Conservation (phyloP, 352 stramenopile genomes). For the Pythium brachiatum region DNA sequence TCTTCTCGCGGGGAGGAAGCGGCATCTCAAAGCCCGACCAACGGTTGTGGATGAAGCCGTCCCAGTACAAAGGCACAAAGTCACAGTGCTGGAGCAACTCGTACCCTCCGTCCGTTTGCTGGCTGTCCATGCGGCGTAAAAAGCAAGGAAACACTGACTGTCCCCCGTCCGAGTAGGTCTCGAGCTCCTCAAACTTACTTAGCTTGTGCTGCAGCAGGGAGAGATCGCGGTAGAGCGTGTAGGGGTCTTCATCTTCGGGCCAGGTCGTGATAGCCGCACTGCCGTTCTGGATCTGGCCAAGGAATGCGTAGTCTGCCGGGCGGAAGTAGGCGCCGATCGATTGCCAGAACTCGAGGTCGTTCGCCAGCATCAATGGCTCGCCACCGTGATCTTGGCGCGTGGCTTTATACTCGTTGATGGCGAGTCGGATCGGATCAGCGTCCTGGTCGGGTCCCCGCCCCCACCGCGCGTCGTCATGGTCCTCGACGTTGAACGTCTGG, state of each 20-base stretch:
- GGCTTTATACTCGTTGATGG: not conserved
- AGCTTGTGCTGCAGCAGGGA: not conserved
- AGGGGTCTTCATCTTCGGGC: constrained; percentile 2
- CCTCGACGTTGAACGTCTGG: too few relatives aligned
- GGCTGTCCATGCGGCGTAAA: not conserved
- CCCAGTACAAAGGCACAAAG: constrained; percentile 7
- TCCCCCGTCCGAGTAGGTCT: not conserved
- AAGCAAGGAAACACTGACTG: constrained; percentile 1
- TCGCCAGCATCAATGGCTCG: not conserved
- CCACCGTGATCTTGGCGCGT: not conserved
- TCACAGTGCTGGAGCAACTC: constrained; percentile 3
- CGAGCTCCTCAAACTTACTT: not conserved
- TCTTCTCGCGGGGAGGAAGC: not conserved
- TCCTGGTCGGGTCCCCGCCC: too few relatives aligned
- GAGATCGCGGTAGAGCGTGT: constrained; percentile 12
- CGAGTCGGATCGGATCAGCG: too few relatives aligned
- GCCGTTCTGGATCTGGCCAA: not conserved
- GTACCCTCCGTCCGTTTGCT: not conserved
- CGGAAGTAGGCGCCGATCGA: constrained; percentile 3
- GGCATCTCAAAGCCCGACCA: constrained; percentile 4
- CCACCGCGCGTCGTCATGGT: too few relatives aligned
- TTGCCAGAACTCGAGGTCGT: not conserved
- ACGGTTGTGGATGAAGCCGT: not conserved
- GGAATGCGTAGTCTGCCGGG: constrained; percentile 1
- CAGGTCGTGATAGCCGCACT: not conserved